Conservation (phyloP, 805 yeast genomes). For the Nakazawaea siamensis region DNA sequence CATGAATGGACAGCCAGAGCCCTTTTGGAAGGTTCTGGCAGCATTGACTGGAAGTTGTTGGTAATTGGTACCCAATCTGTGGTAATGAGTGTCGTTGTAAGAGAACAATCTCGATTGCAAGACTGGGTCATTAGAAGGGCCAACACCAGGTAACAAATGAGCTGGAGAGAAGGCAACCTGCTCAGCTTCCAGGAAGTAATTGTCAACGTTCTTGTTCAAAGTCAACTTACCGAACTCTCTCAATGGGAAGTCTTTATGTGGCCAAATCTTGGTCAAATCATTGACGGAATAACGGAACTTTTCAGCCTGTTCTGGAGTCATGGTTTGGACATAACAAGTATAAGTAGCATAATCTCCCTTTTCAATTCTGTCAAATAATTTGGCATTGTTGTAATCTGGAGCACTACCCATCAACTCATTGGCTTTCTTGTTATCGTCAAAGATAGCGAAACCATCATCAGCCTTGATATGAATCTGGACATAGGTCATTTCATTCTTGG, state of each 20-base stretch:
- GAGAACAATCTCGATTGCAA: slow-evolving; percentile 71
- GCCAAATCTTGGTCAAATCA: slow-evolving; percentile 53
- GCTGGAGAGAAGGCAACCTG: slow-evolving; percentile 65
- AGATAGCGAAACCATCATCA: slow-evolving; percentile 41
- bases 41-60: slow-evolving; percentile 59
- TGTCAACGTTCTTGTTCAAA: slow-evolving; percentile 46
- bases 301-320: slow-evolving; percentile 50
- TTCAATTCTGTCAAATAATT: slow-evolving; percentile 35
- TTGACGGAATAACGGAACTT: slow-evolving; percentile 37
- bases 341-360: slow-evolving; percentile 42
- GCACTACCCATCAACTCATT: slow-evolving; percentile 34
- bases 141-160: slow-evolving; percentile 68
- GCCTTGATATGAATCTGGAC: slow-evolving; percentile 47
- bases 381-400: slow-evolving; percentile 40
- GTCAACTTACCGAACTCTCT: slow-evolving; percentile 47
- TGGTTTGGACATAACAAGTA: slow-evolving; percentile 49
- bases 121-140: slow-evolving; percentile 72
- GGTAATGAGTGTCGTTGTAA: slow-evolving; percentile 70
- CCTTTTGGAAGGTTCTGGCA: slow-evolving; percentile 23
- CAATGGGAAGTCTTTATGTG: slow-evolving; percentile 46
- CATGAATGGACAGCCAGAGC: slow-evolving; percentile 38
- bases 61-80: slow-evolving; percentile 66
- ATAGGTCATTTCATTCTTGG: slow-evolving; percentile 40
- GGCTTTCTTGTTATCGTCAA: slow-evolving; percentile 33
- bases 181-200: slow-evolving; percentile 41